Conservation (phyloP, 2,329 filamentous ascomycete genomes). For the Hansfordia pulvinata region DNA sequence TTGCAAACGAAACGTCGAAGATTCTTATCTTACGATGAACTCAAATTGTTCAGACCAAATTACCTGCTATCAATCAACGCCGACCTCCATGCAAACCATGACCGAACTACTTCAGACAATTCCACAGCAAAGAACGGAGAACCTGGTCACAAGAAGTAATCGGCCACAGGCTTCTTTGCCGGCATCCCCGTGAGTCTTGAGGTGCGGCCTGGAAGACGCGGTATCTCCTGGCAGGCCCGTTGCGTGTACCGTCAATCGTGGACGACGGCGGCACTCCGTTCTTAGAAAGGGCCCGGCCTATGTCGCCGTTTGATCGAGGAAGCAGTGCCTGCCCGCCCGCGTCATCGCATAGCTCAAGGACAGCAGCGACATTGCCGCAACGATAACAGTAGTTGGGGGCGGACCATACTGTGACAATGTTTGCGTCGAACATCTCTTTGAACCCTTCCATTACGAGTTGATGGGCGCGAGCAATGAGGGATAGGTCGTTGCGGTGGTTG, state of each 20-base stretch:
- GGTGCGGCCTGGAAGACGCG: slow-evolving; percentile 93
- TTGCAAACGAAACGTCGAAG: no score
- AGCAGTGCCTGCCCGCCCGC: slow-evolving; percentile 60
- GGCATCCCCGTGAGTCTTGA: slow-evolving; percentile 93
- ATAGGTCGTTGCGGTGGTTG: slow-evolving; percentile 87
- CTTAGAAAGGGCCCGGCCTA: slow-evolving; percentile 32
- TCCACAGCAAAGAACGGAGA: no score
- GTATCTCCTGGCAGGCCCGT: slow-evolving; percentile 77
- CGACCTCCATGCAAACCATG: no score
- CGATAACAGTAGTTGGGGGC: slow-evolving; percentile 95
- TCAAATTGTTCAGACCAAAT: no score
- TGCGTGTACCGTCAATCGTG: slow-evolving; percentile 29
- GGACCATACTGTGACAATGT: slow-evolving; percentile 97
- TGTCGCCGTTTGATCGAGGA: slow-evolving; percentile 58
- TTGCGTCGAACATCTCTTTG: slow-evolving; percentile 96
- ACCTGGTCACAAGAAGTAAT: slow-evolving; percentile 89
- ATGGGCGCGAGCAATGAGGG: slow-evolving; percentile 83
- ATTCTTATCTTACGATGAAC: no score
- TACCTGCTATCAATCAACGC: no score
- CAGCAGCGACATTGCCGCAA: slow-evolving; percentile 90
- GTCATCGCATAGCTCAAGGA: slow-evolving; percentile 85
- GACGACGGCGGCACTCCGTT: slow-evolving; percentile 25
- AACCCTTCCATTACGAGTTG: slow-evolving; percentile 99
- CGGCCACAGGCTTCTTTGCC: slow-evolving; percentile 93
- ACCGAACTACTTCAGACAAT: no score